A percentile compares a stretch with the other conserved stretches of the same genome.
Evolutionary conservation across 345 rosid species (phyloP).

Genomic region (Erodium maritimum): DNA sequence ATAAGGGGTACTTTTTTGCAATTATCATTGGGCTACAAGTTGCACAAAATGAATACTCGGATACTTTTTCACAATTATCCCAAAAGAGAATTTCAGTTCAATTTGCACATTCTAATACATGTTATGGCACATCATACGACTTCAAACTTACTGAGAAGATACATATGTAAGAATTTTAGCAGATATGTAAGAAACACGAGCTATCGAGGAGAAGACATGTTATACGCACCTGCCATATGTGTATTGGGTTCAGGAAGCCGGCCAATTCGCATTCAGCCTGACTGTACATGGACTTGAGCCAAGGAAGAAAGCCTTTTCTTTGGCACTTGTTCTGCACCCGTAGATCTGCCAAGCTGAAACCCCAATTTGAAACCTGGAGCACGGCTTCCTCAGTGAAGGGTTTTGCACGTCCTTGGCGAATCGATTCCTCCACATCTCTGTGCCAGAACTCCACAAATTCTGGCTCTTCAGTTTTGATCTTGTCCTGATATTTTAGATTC

Average conservation of each 20-base stretch:
- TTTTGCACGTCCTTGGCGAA: slow-evolving; percentile 63
- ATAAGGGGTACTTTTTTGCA: too few species aligned
- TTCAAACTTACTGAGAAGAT: too few species aligned
- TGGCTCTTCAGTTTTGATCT: slow-evolving; percentile 34
- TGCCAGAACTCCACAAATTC: slow-evolving; percentile 67
- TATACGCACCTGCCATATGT: slow-evolving; percentile 86
- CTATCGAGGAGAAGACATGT: slow-evolving; percentile 4
- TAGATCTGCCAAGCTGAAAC: slow-evolving; percentile 65
- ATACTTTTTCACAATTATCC: too few species aligned
- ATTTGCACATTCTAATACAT: not conserved
- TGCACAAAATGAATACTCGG: too few species aligned
- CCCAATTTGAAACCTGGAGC: slow-evolving; percentile 75
- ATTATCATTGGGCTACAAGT: too few species aligned
- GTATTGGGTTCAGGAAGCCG: slow-evolving; percentile 70
- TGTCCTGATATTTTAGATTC: slow-evolving; percentile 47
- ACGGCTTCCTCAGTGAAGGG: slow-evolving; percentile 73
- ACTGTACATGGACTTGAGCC: slow-evolving; percentile 72
- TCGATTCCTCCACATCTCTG: slow-evolving; percentile 83
- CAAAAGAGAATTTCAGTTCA: too few species aligned
- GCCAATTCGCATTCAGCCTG: slow-evolving; percentile 59
- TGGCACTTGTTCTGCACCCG: slow-evolving; percentile 55
- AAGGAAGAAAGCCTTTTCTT: slow-evolving; percentile 49
- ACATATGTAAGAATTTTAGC: too few species aligned
- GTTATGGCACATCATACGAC: too few species aligned
- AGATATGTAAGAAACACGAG: not conserved